phyloP scores from a whole-genome alignment of 1,284 basidiomycete species.

The Leccinum fuscescens region DNA sequence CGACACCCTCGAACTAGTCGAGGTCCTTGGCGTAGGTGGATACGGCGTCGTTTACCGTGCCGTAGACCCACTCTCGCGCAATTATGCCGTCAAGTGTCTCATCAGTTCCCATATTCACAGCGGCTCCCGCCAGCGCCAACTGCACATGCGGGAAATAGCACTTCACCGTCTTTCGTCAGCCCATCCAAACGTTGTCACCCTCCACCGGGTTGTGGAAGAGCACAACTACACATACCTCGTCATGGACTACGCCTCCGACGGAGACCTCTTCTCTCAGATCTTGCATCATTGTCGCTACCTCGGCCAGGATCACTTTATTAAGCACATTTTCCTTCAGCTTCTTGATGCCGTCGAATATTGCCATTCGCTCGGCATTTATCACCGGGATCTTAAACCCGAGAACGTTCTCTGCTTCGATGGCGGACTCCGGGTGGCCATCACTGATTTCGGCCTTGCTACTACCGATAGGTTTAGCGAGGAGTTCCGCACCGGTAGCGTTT shows the following conservation, averaged over 20 bases:
- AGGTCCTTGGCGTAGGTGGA: conserved; percentile 90
- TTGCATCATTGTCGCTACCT: conserved; percentile 69
- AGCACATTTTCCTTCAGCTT: conserved; percentile 87
- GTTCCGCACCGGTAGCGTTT: conserved; percentile 94
- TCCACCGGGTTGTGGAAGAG: conserved; percentile 86
- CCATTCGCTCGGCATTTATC: conserved; percentile 88
- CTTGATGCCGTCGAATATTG: conserved; percentile 91
- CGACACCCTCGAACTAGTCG: conserved; percentile 81
- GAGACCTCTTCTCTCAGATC: conserved; percentile 91
- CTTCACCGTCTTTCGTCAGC: conserved; percentile 86
- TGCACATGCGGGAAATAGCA: conserved; percentile 77
- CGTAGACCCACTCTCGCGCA: conserved; percentile 56
- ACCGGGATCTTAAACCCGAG: conserved; percentile 97
- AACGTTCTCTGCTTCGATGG: conserved; percentile 89
- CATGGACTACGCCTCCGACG: conserved; percentile 81
- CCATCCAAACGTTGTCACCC: conserved; percentile 85
- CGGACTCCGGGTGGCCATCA: conserved; percentile 83
- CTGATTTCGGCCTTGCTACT: conserved; percentile 97
- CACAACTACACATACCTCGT: conserved; percentile 66
- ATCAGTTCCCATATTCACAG: conserved; percentile 54
- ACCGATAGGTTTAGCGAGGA: conserved; percentile 85
- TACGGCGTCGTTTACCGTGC: conserved; percentile 97
- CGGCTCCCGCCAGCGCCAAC: conserved; percentile 61
- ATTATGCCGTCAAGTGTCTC: conserved; percentile 92
- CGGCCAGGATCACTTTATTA: conserved; percentile 81